Evolutionary conservation across 805 yeast species (phyloP), one percentile per base, ranked within the genome.

Genomic region (Ogataea wickerhamii): DNA sequence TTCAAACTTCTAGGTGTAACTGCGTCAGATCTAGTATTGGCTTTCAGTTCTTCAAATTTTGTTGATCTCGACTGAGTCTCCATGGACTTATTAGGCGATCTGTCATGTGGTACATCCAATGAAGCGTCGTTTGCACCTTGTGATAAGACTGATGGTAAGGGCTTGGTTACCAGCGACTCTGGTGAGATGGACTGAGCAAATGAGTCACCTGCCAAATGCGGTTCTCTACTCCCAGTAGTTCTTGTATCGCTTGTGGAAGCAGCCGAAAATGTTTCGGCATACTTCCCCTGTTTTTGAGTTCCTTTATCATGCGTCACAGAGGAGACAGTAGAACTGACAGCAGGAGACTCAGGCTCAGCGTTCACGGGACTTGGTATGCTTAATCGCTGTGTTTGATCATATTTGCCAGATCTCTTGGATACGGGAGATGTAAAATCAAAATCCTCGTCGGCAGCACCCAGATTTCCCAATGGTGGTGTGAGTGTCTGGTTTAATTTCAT

Each of bases 381-480:
- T 22, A 8, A 8, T 22, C 12, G 25, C 25, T 12, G 11, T 22
- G 8, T 8, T 12, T 22, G 25, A 8, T 8, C 11, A 22, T 8
- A 22, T 22, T 22, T 8, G 12, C 25, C 25, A 5, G 37, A 24
- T 23, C 36, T 41, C 14, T 22, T 29, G 5, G 48, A 38, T 18
- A 28, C 43, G 4, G 48, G 48, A 4, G 45, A 33, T 2, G 40
- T 24, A 32, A 45, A 45, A 22, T 25, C 37, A 29, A 39, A 39
- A 1, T 38, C 45, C 4, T 36, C 48, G 6, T 38, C 40, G 16
- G 19, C 18, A 7, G 13, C n/a, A 8, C 30, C 16, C n/a, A 8
- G 7, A 8, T 27, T 8, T 8, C 16, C 18, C 10, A 14, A 14
- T 27, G 18, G 30, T 10, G 30, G 30, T n/a, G n/a, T n/a, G n/a